phyloP scores from a whole-genome alignment of 345 rosid genomes.

The Eucalyptus polybractea region DNA sequence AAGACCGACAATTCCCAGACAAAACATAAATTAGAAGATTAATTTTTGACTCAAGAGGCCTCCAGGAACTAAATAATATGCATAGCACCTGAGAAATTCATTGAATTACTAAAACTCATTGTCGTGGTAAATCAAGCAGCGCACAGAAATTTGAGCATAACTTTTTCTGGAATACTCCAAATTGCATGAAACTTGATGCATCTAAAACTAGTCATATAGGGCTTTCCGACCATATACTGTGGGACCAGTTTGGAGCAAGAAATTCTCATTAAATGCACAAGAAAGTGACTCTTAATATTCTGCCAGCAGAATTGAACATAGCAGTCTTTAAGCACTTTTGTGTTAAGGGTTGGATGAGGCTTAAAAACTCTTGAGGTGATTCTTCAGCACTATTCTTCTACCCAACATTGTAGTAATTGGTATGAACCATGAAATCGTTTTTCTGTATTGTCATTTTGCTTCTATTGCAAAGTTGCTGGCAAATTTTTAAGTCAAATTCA shows the following conservation, averaged over 20 bases:
- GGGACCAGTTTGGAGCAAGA: background rate
- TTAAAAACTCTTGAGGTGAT: background rate
- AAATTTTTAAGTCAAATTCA: background rate
- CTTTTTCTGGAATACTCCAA: background rate
- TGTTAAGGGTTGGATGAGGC: background rate
- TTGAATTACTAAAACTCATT: background rate
- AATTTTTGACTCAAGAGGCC: background rate
- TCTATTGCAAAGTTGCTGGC: background rate
- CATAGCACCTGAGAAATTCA: background rate
- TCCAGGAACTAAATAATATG: background rate
- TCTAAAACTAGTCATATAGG: background rate
- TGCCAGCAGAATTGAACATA: background rate
- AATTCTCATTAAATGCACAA: background rate
- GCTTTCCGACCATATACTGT: background rate
- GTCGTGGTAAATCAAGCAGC: background rate
- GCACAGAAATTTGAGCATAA: background rate
- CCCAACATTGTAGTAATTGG: background rate
- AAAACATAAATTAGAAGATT: background rate
- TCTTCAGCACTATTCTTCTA: background rate
- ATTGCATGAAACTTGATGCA: background rate
- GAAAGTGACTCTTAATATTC: background rate
- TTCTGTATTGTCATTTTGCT: background rate
- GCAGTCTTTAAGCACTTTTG: background rate
- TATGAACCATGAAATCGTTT: background rate
- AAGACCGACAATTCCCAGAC: background rate